A percentile compares a stretch with the other conserved stretches of the same genome.
These are phyloP conservation scores for Strobilomyces echinocephalus DNA, from an alignment of 768 basidiomycete genomes.

Conservation along the genomic window DNA sequence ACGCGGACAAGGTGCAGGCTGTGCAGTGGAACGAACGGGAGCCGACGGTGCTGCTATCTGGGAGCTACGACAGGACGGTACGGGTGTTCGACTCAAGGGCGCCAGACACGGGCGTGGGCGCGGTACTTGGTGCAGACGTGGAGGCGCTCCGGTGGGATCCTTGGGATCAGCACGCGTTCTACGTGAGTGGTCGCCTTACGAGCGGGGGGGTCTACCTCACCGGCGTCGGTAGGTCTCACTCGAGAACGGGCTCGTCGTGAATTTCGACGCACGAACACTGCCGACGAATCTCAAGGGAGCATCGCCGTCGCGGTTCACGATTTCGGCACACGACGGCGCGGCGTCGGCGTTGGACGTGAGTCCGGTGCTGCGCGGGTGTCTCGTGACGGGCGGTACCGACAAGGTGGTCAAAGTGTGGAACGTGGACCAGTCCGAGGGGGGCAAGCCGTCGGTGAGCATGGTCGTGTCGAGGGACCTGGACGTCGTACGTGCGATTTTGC, in stretches of 20 bases:
- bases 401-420: conserved; percentile 98
- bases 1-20: conserved; percentile 93
- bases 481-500: conserved; percentile 53
- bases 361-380: conserved; percentile 81
- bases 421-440: conserved; percentile 58
- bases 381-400: conserved; percentile 93
- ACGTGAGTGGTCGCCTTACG: conserved; percentile 47
- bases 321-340: conserved; percentile 91
- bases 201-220: background rate
- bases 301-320: conserved; percentile 75
- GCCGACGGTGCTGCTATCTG: conserved; percentile 86
- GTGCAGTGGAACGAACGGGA: conserved; percentile 93
- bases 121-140: conserved; percentile 83
- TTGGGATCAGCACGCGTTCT: conserved; percentile 84
- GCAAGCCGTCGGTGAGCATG: conserved; percentile 73
- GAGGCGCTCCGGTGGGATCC: conserved; percentile 96
- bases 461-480: conserved; percentile 87
- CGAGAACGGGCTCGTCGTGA: conserved; percentile 90
- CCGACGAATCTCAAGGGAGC: conserved; percentile 61
- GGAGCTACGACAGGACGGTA: conserved; percentile 94
- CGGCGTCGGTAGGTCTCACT: conserved; percentile 67
- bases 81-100: conserved; percentile 89
- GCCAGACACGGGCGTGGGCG: conserved; percentile 78
- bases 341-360: conserved; percentile 88
- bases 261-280: conserved; percentile 85